A percentile compares a stretch with the other conserved stretches of the same genome.
These are phyloP conservation scores for Colletotrichum salicis DNA, from an alignment of 2,329 filamentous ascomycete species.

Conservation along the genomic window DNA sequence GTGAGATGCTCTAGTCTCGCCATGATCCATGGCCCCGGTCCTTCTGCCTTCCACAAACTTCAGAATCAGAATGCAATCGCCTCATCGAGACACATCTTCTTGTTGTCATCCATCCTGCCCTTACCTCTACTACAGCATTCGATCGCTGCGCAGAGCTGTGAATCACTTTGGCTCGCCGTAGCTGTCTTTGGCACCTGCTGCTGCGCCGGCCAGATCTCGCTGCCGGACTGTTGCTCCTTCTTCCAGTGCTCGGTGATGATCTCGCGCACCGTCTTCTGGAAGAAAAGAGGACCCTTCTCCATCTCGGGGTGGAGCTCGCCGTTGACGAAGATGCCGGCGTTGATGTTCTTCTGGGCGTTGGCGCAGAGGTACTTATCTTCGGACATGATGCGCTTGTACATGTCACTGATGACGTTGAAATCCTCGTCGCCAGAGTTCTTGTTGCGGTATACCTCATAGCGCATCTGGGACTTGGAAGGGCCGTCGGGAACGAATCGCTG, in stretches of 20 bases:
- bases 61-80: constrained; percentile 36
- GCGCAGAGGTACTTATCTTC: constrained; percentile 73
- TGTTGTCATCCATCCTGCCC: constrained; percentile 30
- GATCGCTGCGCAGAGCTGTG: constrained; percentile 48
- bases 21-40: neutral
- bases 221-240: constrained; percentile 54
- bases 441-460: constrained; percentile 72
- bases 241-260: constrained; percentile 58
- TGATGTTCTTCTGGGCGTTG: constrained; percentile 69
- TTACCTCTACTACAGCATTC: constrained; percentile 43
- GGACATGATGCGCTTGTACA: constrained; percentile 72
- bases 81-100: constrained; percentile 34
- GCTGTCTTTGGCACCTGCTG: constrained; percentile 46
- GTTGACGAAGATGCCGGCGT: constrained; percentile 69
- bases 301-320: constrained; percentile 70
- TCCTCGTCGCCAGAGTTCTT: constrained; percentile 68
- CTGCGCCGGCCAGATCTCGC: constrained; percentile 64
- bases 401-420: constrained; percentile 65
- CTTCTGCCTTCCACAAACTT: neutral
- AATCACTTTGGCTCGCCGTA: constrained; percentile 41
- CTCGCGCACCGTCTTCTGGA: constrained; percentile 63
- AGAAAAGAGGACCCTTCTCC: constrained; percentile 69
- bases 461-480: constrained; percentile 63
- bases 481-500: constrained; percentile 69
- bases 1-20: neutral